These are phyloP conservation scores for Globisporangium yorkense DNA, from an alignment of 352 stramenopile species.

Conservation along the genomic window DNA sequence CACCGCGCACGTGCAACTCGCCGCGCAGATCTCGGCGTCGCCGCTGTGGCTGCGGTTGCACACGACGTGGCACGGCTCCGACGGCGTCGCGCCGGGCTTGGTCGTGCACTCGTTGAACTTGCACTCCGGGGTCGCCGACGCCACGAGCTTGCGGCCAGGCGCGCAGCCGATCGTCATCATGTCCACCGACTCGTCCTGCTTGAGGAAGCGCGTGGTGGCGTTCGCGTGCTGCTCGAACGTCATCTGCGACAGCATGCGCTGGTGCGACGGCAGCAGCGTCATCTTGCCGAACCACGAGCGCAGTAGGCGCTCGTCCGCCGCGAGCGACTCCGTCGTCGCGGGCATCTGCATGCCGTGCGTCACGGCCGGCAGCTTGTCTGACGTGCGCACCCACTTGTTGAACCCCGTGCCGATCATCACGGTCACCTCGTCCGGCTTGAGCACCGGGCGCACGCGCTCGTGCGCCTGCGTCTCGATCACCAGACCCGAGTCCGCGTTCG, in stretches of 20 bases:
- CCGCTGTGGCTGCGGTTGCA: constrained; percentile 35
- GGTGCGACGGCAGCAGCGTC: constrained; percentile 47
- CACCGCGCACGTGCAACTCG: constrained; percentile 21
- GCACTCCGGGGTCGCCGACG: constrained; percentile 26
- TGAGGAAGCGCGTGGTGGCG: constrained; percentile 26
- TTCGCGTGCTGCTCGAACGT: constrained; percentile 40
- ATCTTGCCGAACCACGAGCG: constrained; percentile 61
- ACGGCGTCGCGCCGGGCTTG: constrained; percentile 18
- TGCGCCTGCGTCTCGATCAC: constrained; percentile 43
- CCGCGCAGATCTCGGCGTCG: constrained; percentile 16
- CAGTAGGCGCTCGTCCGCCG: constrained; percentile 23
- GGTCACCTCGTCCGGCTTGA: constrained; percentile 45
- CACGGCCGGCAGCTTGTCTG: constrained; percentile 38
- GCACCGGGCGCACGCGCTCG: constrained; percentile 35
- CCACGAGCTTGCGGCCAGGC: constrained; percentile 28
- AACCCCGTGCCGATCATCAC: constrained; percentile 60
- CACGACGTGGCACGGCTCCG: constrained; percentile 25
- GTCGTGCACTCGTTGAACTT: constrained; percentile 23
- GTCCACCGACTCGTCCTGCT: constrained; percentile 18
- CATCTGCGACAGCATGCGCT: constrained; percentile 41
- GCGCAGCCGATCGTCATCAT: constrained; percentile 31
- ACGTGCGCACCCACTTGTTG: constrained; percentile 43
- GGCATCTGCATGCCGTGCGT: constrained; percentile 61
- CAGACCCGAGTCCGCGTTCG: constrained; percentile 35
- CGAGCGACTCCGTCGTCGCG: constrained; percentile 16